Evolutionary conservation across 768 basidiomycete genomes (phyloP).

Genomic region (Sarcomyxa edulis): DNA sequence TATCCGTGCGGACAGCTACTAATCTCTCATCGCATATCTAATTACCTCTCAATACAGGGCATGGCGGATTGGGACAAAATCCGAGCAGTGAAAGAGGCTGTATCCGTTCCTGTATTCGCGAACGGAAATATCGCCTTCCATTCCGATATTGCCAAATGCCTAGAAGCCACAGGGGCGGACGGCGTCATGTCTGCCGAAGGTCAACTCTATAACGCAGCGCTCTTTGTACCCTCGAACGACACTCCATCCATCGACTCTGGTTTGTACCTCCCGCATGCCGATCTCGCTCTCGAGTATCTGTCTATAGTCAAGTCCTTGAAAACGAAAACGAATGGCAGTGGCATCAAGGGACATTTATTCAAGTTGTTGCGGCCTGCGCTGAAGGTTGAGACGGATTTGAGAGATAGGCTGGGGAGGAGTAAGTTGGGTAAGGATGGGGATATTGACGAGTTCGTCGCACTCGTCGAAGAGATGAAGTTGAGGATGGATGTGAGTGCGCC

Average conservation of each 20-base stretch:
- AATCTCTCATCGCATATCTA: conserved; percentile 1
- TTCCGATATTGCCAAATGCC: conserved; percentile 74
- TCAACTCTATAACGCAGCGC: conserved; percentile 85
- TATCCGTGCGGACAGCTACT: conserved; percentile 39
- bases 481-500: conserved; percentile 43
- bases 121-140: conserved; percentile 94
- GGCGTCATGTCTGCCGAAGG: conserved; percentile 96
- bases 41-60: conserved; percentile 47
- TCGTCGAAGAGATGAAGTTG: conserved; percentile 55
- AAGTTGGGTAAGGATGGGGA: conserved; percentile 15
- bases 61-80: conserved; percentile 90
- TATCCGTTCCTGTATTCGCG: conserved; percentile 90
- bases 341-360: conserved; percentile 91
- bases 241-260: conserved; percentile 1
- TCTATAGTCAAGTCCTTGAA: conserved; percentile 65
- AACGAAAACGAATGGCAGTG: conserved; percentile 67
- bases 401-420: conserved; percentile 63
- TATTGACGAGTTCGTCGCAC: conserved; percentile 37
- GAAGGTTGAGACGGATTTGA: conserved; percentile 57
- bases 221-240: conserved; percentile 44
- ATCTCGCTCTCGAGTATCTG: conserved; percentile 84
- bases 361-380: conserved; percentile 84
- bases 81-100: conserved; percentile 83
- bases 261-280: conserved; percentile 48
- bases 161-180: conserved; percentile 82